Evolutionary conservation across 2,329 filamentous ascomycete genomes (phyloP).

Genomic region (Colletotrichum simmondsii): DNA sequence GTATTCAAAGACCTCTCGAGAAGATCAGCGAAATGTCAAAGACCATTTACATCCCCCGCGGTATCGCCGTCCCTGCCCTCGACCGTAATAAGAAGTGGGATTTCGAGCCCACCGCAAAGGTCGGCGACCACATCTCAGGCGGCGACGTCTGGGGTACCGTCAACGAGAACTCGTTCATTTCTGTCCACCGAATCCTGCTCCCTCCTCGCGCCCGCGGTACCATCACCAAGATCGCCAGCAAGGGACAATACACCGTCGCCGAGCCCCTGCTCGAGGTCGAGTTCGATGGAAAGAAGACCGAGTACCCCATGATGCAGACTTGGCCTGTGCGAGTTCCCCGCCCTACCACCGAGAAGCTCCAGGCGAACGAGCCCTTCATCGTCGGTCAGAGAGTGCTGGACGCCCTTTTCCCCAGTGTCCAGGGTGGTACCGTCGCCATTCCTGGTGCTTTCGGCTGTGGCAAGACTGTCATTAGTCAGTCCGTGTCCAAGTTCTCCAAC

Average conservation of each 20-base stretch:
- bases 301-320: constrained; percentile 97
- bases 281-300: constrained; percentile 94
- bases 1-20: constrained; percentile 94
- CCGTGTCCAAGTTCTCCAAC: constrained; percentile 99
- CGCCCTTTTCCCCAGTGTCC: constrained; percentile 94
- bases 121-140: constrained; percentile 95
- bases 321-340: constrained; percentile 98
- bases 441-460: constrained; percentile 98
- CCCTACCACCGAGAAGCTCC: constrained; percentile 90
- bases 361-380: constrained; percentile 89
- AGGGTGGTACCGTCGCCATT: constrained; percentile 97
- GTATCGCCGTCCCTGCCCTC: constrained; percentile 87
- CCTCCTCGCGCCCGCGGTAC: constrained; percentile 90
- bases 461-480: constrained; percentile 99
- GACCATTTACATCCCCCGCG: constrained; percentile 97
- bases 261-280: constrained; percentile 96
- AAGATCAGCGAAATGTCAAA: constrained; percentile 81
- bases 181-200: constrained; percentile 91
- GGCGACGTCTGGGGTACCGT: constrained; percentile 97
- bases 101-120: constrained; percentile 90
- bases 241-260: constrained; percentile 93
- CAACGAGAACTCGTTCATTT: constrained; percentile 94
- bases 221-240: constrained; percentile 89
- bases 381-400: constrained; percentile 97
- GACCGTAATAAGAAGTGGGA: constrained; percentile 96